Evolutionary conservation across 352 stramenopile species (phyloP), one percentile per base, ranked within the genome.

Genomic region (Phytophthora pini): DNA sequence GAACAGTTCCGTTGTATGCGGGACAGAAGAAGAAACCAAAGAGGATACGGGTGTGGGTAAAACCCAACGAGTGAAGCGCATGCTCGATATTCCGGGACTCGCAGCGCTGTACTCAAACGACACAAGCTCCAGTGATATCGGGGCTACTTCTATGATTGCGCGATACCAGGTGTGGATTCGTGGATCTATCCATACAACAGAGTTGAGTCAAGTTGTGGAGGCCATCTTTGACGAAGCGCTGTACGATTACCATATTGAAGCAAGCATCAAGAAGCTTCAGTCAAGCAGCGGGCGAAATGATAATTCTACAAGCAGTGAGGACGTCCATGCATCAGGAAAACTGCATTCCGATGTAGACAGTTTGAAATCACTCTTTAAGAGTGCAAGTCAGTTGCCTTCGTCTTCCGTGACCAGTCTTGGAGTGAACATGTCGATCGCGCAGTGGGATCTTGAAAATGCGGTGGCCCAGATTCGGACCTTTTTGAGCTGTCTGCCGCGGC

Each of bases 181-280:
- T 12, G 88, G 88, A 4, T 80, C 76, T 17, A 82, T 96, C 17
- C 72, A 84, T 68, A 59, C 65, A 20, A 26, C 31, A 12, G 79
- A 89, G n/a, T 51, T 96, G 6, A 74, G 58, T 39, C 61, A 87
- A 3, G 67, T 92, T 15, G 71, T 93, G n/a, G 78, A 92, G 50
- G 68, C 74, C 11, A 88, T 88, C 41, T 17, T 96, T 15, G 79
- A 92, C 20, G 85, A 96, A 77, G 77, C 87, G 7, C 43, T 96
- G 39, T 86, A 81, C 31, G 88, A 96, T 46, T 93, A 88, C 52
- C 72, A 80, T n/a, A 92, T 95, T 13, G 87, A 96, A 61, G 56
- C 63, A 6, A 82, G 61, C 2, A 63, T 93, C 34, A 68, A 62
- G 47, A 74, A 82, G 34, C 39, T 77, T 12, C 46, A 75, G 31